Percentiles rank a stretch among this genome's conserved stretches.
Conservation (phyloP, 331 rosid genomes). For the Phaseolus coccineus region DNA sequence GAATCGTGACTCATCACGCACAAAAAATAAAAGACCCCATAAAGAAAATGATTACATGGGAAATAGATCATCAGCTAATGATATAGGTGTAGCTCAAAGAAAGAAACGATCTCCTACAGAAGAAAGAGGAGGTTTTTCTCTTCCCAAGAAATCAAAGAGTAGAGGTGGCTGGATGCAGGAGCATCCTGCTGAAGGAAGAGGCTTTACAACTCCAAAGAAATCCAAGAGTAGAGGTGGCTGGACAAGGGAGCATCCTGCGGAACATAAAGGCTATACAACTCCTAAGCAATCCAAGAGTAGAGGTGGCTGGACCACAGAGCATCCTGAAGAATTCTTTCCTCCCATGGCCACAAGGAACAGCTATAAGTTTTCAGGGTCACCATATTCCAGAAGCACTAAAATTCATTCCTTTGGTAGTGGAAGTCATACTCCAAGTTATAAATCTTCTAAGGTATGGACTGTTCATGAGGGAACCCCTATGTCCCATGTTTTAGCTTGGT, state of each 20-base stretch:
- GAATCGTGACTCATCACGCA: conserved; percentile 52
- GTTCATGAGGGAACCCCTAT: conserved; percentile 49
- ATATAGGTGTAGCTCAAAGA: conserved; percentile 50
- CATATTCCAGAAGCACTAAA: conserved; percentile 46
- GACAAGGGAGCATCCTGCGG: conserved; percentile 45
- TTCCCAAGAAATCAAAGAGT: conserved; percentile 50
- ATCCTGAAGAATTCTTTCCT: conserved; percentile 58
- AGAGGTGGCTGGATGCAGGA: conserved; percentile 43
- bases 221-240: conserved; percentile 39
- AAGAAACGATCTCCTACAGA: conserved; percentile 58
- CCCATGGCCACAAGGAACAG: conserved; percentile 43
- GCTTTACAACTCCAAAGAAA: conserved; percentile 50
- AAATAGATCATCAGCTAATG: conserved; percentile 65
- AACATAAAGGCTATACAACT: conserved; percentile 50
- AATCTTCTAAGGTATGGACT: conserved; percentile 43
- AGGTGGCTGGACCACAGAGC: conserved; percentile 48
- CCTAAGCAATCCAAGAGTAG: conserved; percentile 53
- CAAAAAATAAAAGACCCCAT: conserved; percentile 48
- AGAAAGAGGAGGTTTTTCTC: conserved; percentile 44
- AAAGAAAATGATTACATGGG: conserved; percentile 55
- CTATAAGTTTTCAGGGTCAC: conserved; percentile 58
- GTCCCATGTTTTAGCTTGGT: conserved; percentile 48
- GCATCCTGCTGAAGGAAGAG: conserved; percentile 54
- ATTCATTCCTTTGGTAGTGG: conserved; percentile 42
- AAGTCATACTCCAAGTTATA: conserved; percentile 52